Evolutionary conservation across 306 rosid genomes (phyloP).

Genomic region (Trichosanthes cucumerina): DNA sequence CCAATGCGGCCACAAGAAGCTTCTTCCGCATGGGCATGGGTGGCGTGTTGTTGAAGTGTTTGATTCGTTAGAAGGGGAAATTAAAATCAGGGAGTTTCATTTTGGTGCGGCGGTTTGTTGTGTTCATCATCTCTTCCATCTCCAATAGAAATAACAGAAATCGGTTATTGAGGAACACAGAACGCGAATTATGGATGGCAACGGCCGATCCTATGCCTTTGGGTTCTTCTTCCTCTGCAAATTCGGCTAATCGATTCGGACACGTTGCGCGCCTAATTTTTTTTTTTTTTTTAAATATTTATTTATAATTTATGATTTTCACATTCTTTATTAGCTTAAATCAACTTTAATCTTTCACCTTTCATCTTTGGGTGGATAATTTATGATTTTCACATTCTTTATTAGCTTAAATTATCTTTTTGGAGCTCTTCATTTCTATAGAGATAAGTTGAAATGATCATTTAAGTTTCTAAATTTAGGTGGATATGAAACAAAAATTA

Average conservation of each 20-base stretch:
- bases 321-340: too few relatives aligned
- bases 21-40: constrained; percentile 25
- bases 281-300: neutral
- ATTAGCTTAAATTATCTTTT: too few relatives aligned
- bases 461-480: too few relatives aligned
- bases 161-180: constrained; percentile 17
- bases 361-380: too few relatives aligned
- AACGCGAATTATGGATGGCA: constrained; percentile 24
- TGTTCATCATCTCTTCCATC: neutral
- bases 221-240: neutral
- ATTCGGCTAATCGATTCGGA: neutral
- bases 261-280: neutral
- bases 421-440: too few relatives aligned
- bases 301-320: neutral
- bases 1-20: constrained; percentile 24
- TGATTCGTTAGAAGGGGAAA: neutral
- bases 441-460: neutral
- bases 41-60: neutral
- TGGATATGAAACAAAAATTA: neutral
- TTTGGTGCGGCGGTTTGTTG: neutral
- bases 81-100: neutral
- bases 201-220: neutral
- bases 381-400: neutral
- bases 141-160: constrained; percentile 18
- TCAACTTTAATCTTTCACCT: too few relatives aligned